These are phyloP conservation scores for Earliella scabrosa DNA, from an alignment of 1,284 basidiomycete genomes.

Conservation along the genomic window DNA sequence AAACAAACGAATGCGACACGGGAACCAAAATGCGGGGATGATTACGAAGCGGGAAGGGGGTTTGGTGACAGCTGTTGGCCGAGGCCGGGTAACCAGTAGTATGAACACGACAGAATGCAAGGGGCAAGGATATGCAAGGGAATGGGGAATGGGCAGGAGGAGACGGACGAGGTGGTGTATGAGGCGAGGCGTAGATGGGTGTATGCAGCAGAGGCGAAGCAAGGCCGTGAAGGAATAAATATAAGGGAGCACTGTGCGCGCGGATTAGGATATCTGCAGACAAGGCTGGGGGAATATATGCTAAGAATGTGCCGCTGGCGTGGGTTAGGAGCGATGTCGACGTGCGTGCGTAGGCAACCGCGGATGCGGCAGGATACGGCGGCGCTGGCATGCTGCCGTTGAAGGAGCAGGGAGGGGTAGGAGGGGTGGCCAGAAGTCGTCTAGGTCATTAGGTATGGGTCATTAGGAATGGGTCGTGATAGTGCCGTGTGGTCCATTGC, in stretches of 20 bases:
- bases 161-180: not conserved
- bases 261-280: conserved; percentile 29
- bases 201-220: conserved; percentile 1
- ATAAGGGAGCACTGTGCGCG: conserved; percentile 22
- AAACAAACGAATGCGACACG: not conserved
- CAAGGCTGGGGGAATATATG: conserved; percentile 13
- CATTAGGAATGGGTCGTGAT: conserved; percentile 16
- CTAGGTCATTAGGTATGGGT: conserved; percentile 24
- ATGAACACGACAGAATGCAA: not conserved
- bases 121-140: conserved; percentile 9
- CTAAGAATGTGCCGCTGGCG: conserved; percentile 3
- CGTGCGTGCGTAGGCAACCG: not conserved
- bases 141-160: conserved; percentile 8
- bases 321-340: not conserved
- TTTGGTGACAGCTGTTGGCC: not conserved
- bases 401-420: not conserved
- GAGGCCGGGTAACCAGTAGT: not conserved
- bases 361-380: not conserved
- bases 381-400: not conserved
- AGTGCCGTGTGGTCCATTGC: not conserved
- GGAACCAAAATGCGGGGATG: conserved; percentile 2
- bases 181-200: not conserved
- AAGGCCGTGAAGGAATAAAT: conserved; percentile 12
- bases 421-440: conserved; percentile 1
- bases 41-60: not conserved